A percentile compares a stretch with the other conserved stretches of the same genome.
These are phyloP conservation scores for Alternaria brassicicola DNA, from an alignment of 2,329 filamentous ascomycete species.

Conservation along the genomic window DNA sequence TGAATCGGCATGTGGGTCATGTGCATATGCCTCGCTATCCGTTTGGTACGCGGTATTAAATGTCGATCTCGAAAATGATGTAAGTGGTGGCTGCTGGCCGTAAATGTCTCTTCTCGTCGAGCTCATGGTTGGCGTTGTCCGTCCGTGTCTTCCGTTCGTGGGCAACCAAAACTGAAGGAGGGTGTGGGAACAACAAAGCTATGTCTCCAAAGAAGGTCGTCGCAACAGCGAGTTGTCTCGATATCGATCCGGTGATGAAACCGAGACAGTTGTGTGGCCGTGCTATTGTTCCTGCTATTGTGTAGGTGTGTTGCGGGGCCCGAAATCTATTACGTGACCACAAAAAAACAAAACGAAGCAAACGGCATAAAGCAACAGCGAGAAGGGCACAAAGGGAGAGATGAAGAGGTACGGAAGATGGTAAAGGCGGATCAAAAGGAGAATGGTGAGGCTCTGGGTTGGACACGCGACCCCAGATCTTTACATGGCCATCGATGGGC, in stretches of 20 bases:
- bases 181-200: neutral
- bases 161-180: slow-evolving; percentile 11
- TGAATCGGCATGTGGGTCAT: slow-evolving; percentile 11
- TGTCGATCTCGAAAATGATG: slow-evolving; percentile 16
- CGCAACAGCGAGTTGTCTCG: slow-evolving; percentile 37
- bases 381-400: slow-evolving; percentile 11
- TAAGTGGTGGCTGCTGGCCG: slow-evolving; percentile 23
- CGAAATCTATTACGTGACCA: slow-evolving; percentile 24
- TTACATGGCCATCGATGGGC: slow-evolving; percentile 25
- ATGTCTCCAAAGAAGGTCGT: slow-evolving; percentile 13
- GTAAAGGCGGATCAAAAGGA: slow-evolving; percentile 21
- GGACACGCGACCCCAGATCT: slow-evolving; percentile 37
- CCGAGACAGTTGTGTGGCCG: slow-evolving; percentile 35
- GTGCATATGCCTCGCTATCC: neutral
- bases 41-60: slow-evolving; percentile 7
- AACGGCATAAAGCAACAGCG: slow-evolving; percentile 15
- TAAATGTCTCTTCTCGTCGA: slow-evolving; percentile 14
- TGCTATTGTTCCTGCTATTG: slow-evolving; percentile 26
- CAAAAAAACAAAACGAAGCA: slow-evolving; percentile 18
- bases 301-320: slow-evolving; percentile 27
- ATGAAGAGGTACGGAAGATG: slow-evolving; percentile 15
- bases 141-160: slow-evolving; percentile 5
- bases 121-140: slow-evolving; percentile 25
- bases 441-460: slow-evolving; percentile 24
- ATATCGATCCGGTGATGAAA: slow-evolving; percentile 29